These are phyloP conservation scores for Leccinum barrowsii DNA, from an alignment of 768 basidiomycete genomes.

Conservation along the genomic window DNA sequence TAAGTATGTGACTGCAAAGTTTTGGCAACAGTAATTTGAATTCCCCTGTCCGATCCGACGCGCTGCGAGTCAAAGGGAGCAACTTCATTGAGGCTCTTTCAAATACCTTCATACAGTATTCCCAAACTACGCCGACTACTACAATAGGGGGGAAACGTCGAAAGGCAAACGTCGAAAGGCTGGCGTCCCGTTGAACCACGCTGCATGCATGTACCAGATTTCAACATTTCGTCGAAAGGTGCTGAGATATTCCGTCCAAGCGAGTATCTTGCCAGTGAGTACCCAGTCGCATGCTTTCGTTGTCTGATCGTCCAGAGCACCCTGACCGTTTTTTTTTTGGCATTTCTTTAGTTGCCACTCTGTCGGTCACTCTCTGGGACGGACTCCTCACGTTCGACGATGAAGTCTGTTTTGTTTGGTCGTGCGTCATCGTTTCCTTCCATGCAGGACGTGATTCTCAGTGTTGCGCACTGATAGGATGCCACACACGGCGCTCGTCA, in stretches of 20 bases:
- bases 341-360: conserved; percentile 8
- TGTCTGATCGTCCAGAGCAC: background rate
- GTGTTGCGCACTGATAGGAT: conserved; percentile 5
- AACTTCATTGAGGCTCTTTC: background rate
- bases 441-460: background rate
- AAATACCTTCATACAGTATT: background rate
- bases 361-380: conserved; percentile 19
- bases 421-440: conserved; percentile 13
- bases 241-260: background rate
- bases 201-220: conserved; percentile 1
- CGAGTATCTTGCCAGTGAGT: conserved; percentile 10
- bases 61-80: too few species aligned
- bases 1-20: too few species aligned
- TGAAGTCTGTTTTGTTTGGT: conserved; percentile 22
- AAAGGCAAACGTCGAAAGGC: background rate
- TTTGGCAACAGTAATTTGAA: background rate
- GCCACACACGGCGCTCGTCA: conserved; percentile 12
- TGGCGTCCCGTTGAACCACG: background rate
- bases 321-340: background rate
- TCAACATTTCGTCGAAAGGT: background rate
- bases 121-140: background rate
- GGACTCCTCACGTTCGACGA: conserved; percentile 14
- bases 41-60: background rate
- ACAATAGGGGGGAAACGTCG: background rate
- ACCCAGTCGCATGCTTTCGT: background rate